These are phyloP conservation scores for Cadophora gregata DNA, from an alignment of 2,329 filamentous ascomycete species.

Conservation along the genomic window DNA sequence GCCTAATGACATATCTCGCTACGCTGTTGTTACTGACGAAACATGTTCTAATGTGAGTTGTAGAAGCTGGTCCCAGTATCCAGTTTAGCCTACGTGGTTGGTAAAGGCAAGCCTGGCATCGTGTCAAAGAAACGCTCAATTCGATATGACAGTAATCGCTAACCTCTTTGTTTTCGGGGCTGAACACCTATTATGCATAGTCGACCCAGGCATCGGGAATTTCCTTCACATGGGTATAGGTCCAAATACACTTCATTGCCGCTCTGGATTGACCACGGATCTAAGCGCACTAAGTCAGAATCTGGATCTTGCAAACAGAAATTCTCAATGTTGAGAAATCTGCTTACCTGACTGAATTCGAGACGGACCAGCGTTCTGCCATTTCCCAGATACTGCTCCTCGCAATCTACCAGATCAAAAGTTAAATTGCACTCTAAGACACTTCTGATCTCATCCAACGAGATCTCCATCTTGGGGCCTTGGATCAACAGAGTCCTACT, in stretches of 20 bases:
- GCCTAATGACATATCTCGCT: no score
- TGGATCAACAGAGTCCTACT: neutral
- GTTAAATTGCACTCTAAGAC: neutral
- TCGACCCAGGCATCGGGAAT: neutral
- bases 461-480: neutral
- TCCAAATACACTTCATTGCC: neutral
- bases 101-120: no score
- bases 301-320: neutral
- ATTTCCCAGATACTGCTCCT: neutral
- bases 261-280: neutral
- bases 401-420: neutral
- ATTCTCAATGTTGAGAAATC: no score
- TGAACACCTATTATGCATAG: neutral
- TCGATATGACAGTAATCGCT: no score
- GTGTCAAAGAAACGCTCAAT: no score
- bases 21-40: no score
- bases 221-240: neutral
- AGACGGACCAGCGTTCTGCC: neutral
- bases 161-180: no score
- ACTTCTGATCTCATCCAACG: neutral
- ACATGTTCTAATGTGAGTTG: no score
- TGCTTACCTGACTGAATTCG: conserved; percentile 3
- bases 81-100: no score
- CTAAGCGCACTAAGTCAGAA: neutral
- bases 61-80: no score